phyloP scores from a whole-genome alignment of 352 stramenopile genomes.

The Phytophthora sansomeana region DNA sequence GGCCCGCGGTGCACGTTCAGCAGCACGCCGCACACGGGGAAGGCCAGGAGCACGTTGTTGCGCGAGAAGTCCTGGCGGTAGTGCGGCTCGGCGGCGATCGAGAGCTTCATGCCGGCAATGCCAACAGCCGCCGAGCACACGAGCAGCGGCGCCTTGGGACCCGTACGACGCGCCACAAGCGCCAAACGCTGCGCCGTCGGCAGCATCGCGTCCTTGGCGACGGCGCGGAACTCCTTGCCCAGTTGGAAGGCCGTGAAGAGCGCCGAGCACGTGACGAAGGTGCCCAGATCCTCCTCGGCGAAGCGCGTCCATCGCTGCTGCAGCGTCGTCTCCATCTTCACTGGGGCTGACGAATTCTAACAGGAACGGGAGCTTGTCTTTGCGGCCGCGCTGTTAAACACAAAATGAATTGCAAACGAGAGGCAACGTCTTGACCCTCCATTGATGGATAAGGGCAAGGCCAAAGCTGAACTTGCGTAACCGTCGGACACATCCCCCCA shows the following conservation, averaged over 20 bases:
- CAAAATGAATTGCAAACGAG: constrained; percentile 15
- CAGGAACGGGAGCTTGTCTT: constrained; percentile 11
- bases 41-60: constrained; percentile 57
- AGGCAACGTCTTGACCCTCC: too few relatives aligned
- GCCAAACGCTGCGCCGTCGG: constrained; percentile 30
- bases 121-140: constrained; percentile 50
- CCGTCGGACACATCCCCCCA: constrained; percentile 12
- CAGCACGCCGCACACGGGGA: constrained; percentile 56
- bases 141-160: constrained; percentile 47
- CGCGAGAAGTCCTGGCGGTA: constrained; percentile 65
- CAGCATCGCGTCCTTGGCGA: constrained; percentile 10
- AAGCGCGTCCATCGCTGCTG: constrained; percentile 55
- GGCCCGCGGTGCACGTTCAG: constrained; percentile 51
- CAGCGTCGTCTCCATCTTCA: constrained; percentile 33
- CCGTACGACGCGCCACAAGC: constrained; percentile 40
- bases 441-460: background rate
- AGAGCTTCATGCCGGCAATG: constrained; percentile 69
- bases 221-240: constrained; percentile 40
- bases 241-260: constrained; percentile 39
- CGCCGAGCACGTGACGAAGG: constrained; percentile 39
- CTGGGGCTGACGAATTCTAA: background rate
- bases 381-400: constrained; percentile 27
- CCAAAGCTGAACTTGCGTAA: constrained; percentile 29
- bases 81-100: constrained; percentile 50
- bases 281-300: constrained; percentile 52